Percentiles rank a stretch among this genome's conserved stretches.
Conservation (phyloP, 1,284 basidiomycete genomes). For the Irpex sp. region DNA sequence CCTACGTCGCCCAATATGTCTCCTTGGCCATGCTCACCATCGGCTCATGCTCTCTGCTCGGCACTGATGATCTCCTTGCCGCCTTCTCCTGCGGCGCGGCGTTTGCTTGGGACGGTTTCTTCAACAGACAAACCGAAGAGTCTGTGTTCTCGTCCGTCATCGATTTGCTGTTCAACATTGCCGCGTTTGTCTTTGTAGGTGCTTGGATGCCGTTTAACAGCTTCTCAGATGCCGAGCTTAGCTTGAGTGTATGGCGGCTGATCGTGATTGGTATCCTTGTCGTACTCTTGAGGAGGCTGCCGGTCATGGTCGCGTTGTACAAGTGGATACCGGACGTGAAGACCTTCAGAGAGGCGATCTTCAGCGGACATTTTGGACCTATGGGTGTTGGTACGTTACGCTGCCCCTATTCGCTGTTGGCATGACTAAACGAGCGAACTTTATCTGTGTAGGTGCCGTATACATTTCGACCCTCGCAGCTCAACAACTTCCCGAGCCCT, state of each 20-base stretch:
- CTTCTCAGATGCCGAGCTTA: slow-evolving; percentile 64
- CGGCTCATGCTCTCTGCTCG: slow-evolving; percentile 81
- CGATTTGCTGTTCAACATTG: slow-evolving; percentile 87
- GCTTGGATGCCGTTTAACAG: slow-evolving; percentile 91
- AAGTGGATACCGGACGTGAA: slow-evolving; percentile 93
- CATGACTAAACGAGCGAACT: slow-evolving; percentile 11
- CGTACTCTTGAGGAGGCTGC: slow-evolving; percentile 79
- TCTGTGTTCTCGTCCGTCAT: slow-evolving; percentile 96
- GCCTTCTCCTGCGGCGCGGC: slow-evolving; percentile 95
- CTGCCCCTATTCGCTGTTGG: not conserved
- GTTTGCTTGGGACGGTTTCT: slow-evolving; percentile 99
- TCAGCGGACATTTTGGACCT: slow-evolving; percentile 93
- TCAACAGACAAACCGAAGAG: slow-evolving; percentile 95
- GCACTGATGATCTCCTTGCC: slow-evolving; percentile 92
- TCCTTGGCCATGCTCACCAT: slow-evolving; percentile 80
- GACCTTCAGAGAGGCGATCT: slow-evolving; percentile 82
- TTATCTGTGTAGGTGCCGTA: slow-evolving; percentile 57
- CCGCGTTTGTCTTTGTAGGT: slow-evolving; percentile 89
- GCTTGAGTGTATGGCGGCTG: slow-evolving; percentile 79
- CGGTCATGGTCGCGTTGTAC: slow-evolving; percentile 79
- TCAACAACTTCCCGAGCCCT: slow-evolving; percentile 58
- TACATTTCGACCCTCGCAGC: slow-evolving; percentile 90
- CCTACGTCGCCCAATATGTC: slow-evolving; percentile 79
- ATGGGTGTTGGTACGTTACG: slow-evolving; percentile 74
- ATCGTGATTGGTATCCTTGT: slow-evolving; percentile 79